These are phyloP conservation scores for Zygosaccharomyces sapae DNA, from an alignment of 1,139 yeast genomes.

Conservation along the genomic window DNA sequence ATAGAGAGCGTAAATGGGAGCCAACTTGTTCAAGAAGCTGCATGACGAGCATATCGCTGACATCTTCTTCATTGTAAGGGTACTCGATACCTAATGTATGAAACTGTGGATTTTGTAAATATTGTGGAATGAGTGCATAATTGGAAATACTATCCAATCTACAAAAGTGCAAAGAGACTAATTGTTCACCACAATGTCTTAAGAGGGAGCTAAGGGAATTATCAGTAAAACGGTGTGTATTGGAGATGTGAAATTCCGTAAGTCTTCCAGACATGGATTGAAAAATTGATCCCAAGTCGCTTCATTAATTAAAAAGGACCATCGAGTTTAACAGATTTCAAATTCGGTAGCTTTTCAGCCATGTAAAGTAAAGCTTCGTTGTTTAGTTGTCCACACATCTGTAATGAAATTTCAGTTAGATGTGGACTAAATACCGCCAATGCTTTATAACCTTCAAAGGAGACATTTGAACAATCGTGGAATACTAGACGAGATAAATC, in stretches of 20 bases:
- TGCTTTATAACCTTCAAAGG: slow-evolving; percentile 58
- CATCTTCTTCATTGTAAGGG: slow-evolving; percentile 60
- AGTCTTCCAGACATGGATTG: slow-evolving; percentile 46
- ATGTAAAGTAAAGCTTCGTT: slow-evolving; percentile 68
- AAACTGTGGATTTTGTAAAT: slow-evolving; percentile 44
- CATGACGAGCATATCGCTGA: slow-evolving; percentile 68
- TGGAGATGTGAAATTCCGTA: slow-evolving; percentile 57
- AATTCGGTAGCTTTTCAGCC: slow-evolving; percentile 51
- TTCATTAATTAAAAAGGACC: slow-evolving; percentile 83
- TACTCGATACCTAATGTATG: slow-evolving; percentile 62
- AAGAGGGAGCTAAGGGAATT: slow-evolving; percentile 61
- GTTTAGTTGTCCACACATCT: slow-evolving; percentile 91
- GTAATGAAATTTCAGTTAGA: slow-evolving; percentile 58
- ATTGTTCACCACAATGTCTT: slow-evolving; percentile 54
- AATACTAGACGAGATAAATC: slow-evolving; percentile 56
- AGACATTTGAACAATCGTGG: slow-evolving; percentile 89
- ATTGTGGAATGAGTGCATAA: slow-evolving; percentile 64
- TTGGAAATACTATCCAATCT: slow-evolving; percentile 68
- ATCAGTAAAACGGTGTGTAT: slow-evolving; percentile 78
- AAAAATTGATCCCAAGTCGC: slow-evolving; percentile 73
- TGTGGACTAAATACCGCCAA: slow-evolving; percentile 80
- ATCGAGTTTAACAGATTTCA: slow-evolving; percentile 58
- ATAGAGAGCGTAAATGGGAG: slow-evolving; percentile 51
- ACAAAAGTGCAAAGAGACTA: slow-evolving; percentile 52
- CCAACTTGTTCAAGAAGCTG: slow-evolving; percentile 62